Conservation (phyloP, 2,329 filamentous ascomycete species). For the Xylariales sp. region DNA sequence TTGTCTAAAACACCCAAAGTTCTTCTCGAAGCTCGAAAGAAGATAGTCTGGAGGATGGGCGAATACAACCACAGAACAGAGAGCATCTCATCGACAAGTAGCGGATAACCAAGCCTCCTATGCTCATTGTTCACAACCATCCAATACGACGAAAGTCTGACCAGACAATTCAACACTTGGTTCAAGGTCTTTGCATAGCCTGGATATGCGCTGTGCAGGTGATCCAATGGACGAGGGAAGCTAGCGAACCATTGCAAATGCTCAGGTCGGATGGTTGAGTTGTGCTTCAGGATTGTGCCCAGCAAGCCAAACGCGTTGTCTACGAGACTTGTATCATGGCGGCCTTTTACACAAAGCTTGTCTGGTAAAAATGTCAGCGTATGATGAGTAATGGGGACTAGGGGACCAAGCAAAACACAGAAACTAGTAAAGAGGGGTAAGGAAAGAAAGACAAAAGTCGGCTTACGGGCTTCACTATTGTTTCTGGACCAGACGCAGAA, state of each 20-base stretch:
- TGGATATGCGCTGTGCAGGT: slow-evolving; percentile 8
- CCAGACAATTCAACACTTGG: slow-evolving; percentile 40
- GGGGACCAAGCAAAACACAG: background rate
- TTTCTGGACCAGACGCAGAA: slow-evolving; percentile 53
- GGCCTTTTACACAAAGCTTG: slow-evolving; percentile 25
- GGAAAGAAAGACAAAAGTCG: background rate
- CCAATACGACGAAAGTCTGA: slow-evolving; percentile 38
- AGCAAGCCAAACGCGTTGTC: slow-evolving; percentile 30
- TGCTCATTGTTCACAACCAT: slow-evolving; percentile 28
- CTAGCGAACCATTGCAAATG: slow-evolving; percentile 28
- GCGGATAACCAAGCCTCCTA: slow-evolving; percentile 39
- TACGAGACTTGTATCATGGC: slow-evolving; percentile 15
- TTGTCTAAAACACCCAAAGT: slow-evolving; percentile 37
- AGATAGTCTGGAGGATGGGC: slow-evolving; percentile 44
- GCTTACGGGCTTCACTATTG: slow-evolving; percentile 26
- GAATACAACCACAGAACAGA: slow-evolving; percentile 44
- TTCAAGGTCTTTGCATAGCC: slow-evolving; percentile 15
- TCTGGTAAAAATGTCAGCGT: background rate
- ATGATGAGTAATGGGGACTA: background rate
- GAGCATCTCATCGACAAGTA: slow-evolving; percentile 52
- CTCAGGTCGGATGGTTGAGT: slow-evolving; percentile 22
- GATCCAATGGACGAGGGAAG: slow-evolving; percentile 27
- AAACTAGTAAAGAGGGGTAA: background rate
- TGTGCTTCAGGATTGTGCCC: slow-evolving; percentile 31
- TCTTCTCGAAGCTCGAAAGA: slow-evolving; percentile 48